phyloP scores from a whole-genome alignment of 1,284 basidiomycete genomes.

The Ceratobasidium sp. region DNA sequence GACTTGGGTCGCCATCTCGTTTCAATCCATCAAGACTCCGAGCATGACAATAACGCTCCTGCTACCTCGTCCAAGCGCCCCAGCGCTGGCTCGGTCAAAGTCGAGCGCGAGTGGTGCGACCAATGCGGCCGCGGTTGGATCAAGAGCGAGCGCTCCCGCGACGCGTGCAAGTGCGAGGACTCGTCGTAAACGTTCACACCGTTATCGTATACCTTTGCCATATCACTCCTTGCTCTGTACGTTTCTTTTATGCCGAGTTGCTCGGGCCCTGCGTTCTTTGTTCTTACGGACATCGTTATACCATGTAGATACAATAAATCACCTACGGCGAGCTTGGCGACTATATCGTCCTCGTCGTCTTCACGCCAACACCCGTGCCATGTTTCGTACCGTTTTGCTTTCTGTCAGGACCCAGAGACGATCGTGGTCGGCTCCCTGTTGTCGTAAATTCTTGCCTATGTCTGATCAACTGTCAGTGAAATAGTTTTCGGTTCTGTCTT shows the following conservation, averaged over 20 bases:
- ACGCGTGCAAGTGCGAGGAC: constrained; percentile 43
- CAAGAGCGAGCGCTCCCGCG: constrained; percentile 65
- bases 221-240: constrained; percentile 32
- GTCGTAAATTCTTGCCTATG: constrained; percentile 21
- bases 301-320: constrained; percentile 41
- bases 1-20: constrained; percentile 85
- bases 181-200: constrained; percentile 36
- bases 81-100: constrained; percentile 5
- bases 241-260: constrained; percentile 45
- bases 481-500: constrained; percentile 8
- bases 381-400: constrained; percentile 66
- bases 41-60: constrained; percentile 26
- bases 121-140: constrained; percentile 73
- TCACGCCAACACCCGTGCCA: constrained; percentile 59
- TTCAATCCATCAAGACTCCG: constrained; percentile 75
- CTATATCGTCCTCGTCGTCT: constrained; percentile 53
- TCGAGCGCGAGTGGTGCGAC: constrained; percentile 69
- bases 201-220: constrained; percentile 37
- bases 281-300: constrained; percentile 28
- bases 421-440: constrained; percentile 56
- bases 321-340: constrained; percentile 48
- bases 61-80: constrained; percentile 32
- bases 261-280: constrained; percentile 43
- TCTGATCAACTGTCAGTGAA: not conserved
- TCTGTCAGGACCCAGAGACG: constrained; percentile 63